phyloP scores from a whole-genome alignment of 495 filamentous ascomycete species.

The Penicillium canariense region DNA sequence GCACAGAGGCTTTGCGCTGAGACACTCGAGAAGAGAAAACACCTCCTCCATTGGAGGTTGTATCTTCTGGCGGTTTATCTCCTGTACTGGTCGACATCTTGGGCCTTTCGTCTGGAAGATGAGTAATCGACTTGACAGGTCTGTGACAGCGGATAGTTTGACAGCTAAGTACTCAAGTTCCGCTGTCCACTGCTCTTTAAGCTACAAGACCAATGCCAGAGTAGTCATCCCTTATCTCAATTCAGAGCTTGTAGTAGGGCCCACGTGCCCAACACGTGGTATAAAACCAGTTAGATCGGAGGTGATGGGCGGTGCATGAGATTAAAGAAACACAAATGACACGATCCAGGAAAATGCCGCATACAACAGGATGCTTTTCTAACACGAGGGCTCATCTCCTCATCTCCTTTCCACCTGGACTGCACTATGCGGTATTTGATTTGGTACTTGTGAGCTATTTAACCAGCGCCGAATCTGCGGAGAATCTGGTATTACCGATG shows the following conservation, averaged over 20 bases:
- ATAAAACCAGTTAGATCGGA: neutral
- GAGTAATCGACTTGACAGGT: neutral
- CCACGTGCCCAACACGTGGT: neutral
- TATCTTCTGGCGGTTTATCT: neutral
- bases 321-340: conserved; percentile 3
- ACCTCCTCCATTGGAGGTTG: neutral
- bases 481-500: no score
- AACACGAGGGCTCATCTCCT: neutral
- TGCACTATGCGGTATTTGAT: no score
- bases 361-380: neutral
- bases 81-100: neutral
- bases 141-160: neutral
- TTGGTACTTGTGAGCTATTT: no score
- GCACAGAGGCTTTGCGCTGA: neutral
- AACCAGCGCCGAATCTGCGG: no score
- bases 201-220: neutral
- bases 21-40: neutral
- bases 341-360: conserved; percentile 8
- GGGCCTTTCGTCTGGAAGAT: no score
- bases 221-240: neutral
- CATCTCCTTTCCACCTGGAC: no score
- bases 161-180: neutral
- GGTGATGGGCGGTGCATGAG: neutral
- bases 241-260: neutral
- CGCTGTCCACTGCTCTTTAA: neutral